Evolutionary conservation across 306 rosid genomes (phyloP).

Genomic region (Biancaea sappan): DNA sequence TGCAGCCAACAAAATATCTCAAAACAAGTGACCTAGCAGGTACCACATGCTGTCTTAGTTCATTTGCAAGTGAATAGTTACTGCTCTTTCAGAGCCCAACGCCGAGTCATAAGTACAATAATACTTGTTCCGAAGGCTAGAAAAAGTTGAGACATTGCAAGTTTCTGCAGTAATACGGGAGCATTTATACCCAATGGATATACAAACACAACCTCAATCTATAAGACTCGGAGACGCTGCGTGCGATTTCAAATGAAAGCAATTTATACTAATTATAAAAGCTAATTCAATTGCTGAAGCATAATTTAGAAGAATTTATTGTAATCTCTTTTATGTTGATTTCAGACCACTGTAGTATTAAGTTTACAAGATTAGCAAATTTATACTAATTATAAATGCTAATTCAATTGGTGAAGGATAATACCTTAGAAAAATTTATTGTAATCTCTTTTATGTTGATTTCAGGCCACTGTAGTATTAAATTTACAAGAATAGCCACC

Average conservation of each 20-base stretch:
- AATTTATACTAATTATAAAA: not conserved
- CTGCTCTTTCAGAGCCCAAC: conserved; percentile 79
- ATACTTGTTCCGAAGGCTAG: conserved; percentile 7
- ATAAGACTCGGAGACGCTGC: not conserved
- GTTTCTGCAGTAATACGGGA: not conserved
- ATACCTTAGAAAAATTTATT: conserved; percentile 79
- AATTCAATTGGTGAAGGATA: no score
- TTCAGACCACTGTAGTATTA: conserved; percentile 74
- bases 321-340: conserved; percentile 78
- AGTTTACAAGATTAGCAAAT: conserved; percentile 85
- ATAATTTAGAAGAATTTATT: conserved; percentile 66
- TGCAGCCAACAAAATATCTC: conserved; percentile 6
- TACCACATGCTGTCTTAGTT: no score
- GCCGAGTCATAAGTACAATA: conserved; percentile 59
- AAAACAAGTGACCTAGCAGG: conserved; percentile 30
- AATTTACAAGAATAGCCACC: conserved; percentile 88
- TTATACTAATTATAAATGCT: no score
- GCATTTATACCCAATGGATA: not conserved
- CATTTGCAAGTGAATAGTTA: conserved; percentile 76
- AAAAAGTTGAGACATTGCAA: not conserved
- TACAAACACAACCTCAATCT: not conserved
- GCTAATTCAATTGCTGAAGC: conserved; percentile 11
- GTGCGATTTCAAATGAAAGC: conserved; percentile 19
- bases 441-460: conserved; percentile 78
- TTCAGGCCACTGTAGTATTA: conserved; percentile 74